Evolutionary conservation across 257 asterid species (phyloP), one percentile per base, ranked within the genome.

Genomic region (Forsythia suspensa): DNA sequence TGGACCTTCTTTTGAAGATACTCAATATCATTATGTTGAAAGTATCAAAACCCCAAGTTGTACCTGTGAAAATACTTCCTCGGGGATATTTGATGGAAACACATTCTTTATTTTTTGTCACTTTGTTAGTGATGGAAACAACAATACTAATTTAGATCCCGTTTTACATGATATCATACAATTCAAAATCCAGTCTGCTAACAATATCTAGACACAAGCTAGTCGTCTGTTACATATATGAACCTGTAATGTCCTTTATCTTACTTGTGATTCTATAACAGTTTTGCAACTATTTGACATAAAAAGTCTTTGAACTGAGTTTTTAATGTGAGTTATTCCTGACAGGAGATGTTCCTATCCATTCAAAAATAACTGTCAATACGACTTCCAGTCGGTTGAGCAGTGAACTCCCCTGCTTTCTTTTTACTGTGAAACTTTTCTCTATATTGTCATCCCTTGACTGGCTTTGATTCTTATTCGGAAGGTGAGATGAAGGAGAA

Each of bases 341-440:
- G 34, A 29, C 34, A 29, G 34, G 34, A 29, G 34, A 29, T 29
- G 34, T 29, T 29, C 34, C 34, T 29, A 29, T 29, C 34, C 34
- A 29, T 29, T 29, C 34, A 29, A 29, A 29, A 29, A 29, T 29
- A 29, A 29, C 34, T 29, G 34, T 29, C 34, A 29, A 29, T 29
- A 29, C 34, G 51, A 70, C 29, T 40, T 70, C 51, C 52, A 70
- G 51, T 70, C 42, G 12, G 74, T 70, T 55, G 72, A 55, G 70
- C 57, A 36, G 41, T 24, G 37, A 40, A 52, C 1, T 39, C 41
- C 43, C 20, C 9, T 12, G 11, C 29, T 6, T 13, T 15, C 6
- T 15, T 68, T 68, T 21, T 5, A 4, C 44, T 3, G 41, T 20
- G 51, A 43, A 29, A 44, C 51, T 44, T 37, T 68, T 42, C 1